phyloP scores from a whole-genome alignment of 192 early-diverging fungal genomes.

The Oehlia diaphana region DNA sequence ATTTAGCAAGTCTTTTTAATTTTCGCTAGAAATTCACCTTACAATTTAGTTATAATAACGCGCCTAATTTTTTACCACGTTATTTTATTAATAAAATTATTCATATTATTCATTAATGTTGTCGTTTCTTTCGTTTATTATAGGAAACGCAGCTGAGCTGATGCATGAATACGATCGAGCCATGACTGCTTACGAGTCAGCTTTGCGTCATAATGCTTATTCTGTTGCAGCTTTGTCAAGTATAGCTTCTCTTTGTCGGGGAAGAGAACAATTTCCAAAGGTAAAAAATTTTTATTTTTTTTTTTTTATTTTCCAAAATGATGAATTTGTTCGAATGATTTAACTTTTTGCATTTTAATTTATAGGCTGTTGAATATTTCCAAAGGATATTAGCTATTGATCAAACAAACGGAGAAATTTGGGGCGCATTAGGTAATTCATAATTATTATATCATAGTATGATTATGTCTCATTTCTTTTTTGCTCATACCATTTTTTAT shows the following conservation, averaged over 20 bases:
- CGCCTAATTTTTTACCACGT: not conserved
- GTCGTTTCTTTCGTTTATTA: not conserved
- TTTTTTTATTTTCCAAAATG: not conserved
- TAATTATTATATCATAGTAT: not conserved
- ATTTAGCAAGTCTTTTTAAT: not conserved
- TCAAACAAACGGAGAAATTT: slow-evolving; percentile 86
- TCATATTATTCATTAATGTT: not conserved
- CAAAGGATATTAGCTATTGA: slow-evolving; percentile 84
- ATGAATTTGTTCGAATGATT: not conserved
- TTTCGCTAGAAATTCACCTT: not conserved
- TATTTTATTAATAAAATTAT: not conserved
- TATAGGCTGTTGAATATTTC: slow-evolving; percentile 88
- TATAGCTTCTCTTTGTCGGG: slow-evolving; percentile 80
- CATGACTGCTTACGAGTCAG: slow-evolving; percentile 81
- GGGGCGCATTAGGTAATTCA: slow-evolving; percentile 70
- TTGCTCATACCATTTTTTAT: not conserved
- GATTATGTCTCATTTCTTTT: not conserved
- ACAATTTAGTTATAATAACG: too few species aligned
- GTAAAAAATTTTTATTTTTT: slow-evolving; percentile 36
- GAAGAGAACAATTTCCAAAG: slow-evolving; percentile 78
- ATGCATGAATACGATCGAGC: slow-evolving; percentile 84
- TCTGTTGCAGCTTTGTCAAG: slow-evolving; percentile 77
- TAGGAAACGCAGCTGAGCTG: slow-evolving; percentile 29
- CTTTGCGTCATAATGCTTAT: slow-evolving; percentile 93
- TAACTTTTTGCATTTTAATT: slow-evolving; percentile 8